Conservation (phyloP, 2,329 filamentous ascomycete genomes). For the Torrubiella hemipterigena region DNA sequence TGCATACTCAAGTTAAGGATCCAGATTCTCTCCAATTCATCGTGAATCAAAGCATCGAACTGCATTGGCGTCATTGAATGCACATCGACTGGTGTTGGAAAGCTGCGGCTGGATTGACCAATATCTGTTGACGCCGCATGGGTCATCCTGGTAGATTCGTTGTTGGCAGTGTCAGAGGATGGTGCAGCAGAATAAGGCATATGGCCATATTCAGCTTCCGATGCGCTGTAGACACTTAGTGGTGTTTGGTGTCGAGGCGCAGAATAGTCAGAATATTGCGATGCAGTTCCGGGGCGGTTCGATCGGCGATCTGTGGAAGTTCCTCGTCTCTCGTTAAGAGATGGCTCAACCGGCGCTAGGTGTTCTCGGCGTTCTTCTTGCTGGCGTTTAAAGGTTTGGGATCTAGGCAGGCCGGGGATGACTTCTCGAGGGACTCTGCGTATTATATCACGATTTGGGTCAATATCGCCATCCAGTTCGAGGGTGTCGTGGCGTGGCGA, state of each 20-base stretch:
- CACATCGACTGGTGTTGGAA: constrained; percentile 25
- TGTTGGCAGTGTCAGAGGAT: not conserved
- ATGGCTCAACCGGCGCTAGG: constrained; percentile 53
- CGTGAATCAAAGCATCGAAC: constrained; percentile 55
- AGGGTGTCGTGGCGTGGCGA: too few species aligned
- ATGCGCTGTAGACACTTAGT: not conserved
- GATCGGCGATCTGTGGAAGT: constrained; percentile 49
- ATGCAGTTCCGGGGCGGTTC: constrained; percentile 19
- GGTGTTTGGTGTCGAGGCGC: not conserved
- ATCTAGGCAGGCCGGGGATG: constrained; percentile 65
- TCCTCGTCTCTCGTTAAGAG: constrained; percentile 57
- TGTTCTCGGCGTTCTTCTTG: constrained; percentile 68
- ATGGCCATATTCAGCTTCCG: not conserved
- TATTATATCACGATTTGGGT: too few species aligned
- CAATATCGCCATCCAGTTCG: too few species aligned
- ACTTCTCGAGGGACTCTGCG: constrained; percentile 33
- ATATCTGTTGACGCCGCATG: constrained; percentile 7
- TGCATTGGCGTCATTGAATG: constrained; percentile 38
- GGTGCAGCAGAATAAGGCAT: not conserved
- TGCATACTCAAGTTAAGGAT: constrained; percentile 98
- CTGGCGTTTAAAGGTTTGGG: constrained; percentile 71
- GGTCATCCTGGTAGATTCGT: not conserved
- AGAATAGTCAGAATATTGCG: constrained; percentile 11
- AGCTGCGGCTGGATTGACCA: constrained; percentile 14
- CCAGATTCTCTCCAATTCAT: constrained; percentile 81